Evolutionary conservation across 768 basidiomycete species (phyloP).

Genomic region (Cyathus striatus): DNA sequence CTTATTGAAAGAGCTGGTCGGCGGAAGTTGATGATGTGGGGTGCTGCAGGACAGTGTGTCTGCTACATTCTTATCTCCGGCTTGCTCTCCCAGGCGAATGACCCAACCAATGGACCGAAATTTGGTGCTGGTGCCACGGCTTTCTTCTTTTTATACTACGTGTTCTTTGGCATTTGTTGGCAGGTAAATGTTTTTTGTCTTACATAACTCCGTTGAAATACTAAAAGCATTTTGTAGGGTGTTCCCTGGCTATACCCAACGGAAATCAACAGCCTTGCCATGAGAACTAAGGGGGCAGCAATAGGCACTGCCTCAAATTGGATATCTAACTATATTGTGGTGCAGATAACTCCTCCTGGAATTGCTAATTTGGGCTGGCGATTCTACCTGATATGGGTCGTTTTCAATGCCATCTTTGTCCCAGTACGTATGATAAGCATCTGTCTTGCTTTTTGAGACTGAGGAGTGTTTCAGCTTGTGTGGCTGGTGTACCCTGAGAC

Average conservation of each 20-base stretch:
- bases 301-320: slow-evolving; percentile 44
- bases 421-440: too few species aligned
- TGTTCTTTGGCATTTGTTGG: slow-evolving; percentile 50
- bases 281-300: slow-evolving; percentile 47
- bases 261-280: slow-evolving; percentile 44
- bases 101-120: slow-evolving; percentile 21
- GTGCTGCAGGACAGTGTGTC: slow-evolving; percentile 42
- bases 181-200: slow-evolving; percentile 32
- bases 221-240: slow-evolving; percentile 27
- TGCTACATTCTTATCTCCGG: slow-evolving; percentile 41
- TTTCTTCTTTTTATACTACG: slow-evolving; percentile 47
- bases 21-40: slow-evolving; percentile 49
- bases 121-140: slow-evolving; percentile 40
- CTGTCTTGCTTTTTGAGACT: slow-evolving; percentile 1
- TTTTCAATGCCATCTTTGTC: slow-evolving; percentile 43
- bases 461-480: slow-evolving; percentile 24
- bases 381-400: slow-evolving; percentile 46
- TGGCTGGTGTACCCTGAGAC: slow-evolving; percentile 47
- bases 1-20: slow-evolving; percentile 45
- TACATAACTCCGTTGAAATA: neutral
- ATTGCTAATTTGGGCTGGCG: slow-evolving; percentile 43
- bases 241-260: slow-evolving; percentile 48
- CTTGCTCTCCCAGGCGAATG: slow-evolving; percentile 30
- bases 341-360: slow-evolving; percentile 43
- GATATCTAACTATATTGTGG: slow-evolving; percentile 48